Evolutionary conservation across 2,329 filamentous ascomycete genomes (phyloP).

Genomic region (Fragosphaeria purpurea): DNA sequence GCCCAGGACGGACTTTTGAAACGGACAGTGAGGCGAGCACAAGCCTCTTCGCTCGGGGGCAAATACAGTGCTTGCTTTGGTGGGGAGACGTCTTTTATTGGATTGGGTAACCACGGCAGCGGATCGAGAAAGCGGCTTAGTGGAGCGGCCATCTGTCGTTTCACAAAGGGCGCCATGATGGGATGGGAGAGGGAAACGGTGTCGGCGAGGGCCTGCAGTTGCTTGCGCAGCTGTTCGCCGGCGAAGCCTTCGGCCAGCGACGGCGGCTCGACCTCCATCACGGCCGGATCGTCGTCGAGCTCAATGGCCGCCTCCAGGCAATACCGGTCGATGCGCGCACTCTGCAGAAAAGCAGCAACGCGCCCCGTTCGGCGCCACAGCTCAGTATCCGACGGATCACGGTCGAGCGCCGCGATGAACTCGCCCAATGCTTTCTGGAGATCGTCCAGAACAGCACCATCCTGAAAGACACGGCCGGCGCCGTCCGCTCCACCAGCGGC

Average conservation of each 20-base stretch:
- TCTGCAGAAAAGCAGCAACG: conserved; percentile 48
- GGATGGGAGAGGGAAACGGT: conserved; percentile 50
- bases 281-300: conserved; percentile 54
- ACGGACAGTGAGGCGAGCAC: conserved; percentile 18
- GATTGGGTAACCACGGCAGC: conserved; percentile 50
- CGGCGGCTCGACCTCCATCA: conserved; percentile 52
- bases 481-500: not conserved
- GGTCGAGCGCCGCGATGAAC: conserved; percentile 49
- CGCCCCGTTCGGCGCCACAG: conserved; percentile 52
- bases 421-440: conserved; percentile 42
- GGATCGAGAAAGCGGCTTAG: conserved; percentile 49
- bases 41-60: conserved; percentile 8
- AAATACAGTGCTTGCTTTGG: not conserved
- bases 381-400: conserved; percentile 58
- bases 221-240: conserved; percentile 49
- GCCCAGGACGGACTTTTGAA: conserved; percentile 30
- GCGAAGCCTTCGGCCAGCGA: conserved; percentile 54
- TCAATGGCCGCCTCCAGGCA: conserved; percentile 58
- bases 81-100: conserved; percentile 23
- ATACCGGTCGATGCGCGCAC: conserved; percentile 47
- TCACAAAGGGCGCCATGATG: conserved; percentile 46
- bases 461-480: conserved; percentile 22
- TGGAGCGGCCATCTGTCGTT: conserved; percentile 38
- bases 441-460: conserved; percentile 25
- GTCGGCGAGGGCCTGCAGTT: conserved; percentile 44